A percentile compares a stretch with the other conserved stretches of the same genome.
Evolutionary conservation across 1,284 basidiomycete genomes (phyloP).

Genomic region (Schizophyllum amplum): DNA sequence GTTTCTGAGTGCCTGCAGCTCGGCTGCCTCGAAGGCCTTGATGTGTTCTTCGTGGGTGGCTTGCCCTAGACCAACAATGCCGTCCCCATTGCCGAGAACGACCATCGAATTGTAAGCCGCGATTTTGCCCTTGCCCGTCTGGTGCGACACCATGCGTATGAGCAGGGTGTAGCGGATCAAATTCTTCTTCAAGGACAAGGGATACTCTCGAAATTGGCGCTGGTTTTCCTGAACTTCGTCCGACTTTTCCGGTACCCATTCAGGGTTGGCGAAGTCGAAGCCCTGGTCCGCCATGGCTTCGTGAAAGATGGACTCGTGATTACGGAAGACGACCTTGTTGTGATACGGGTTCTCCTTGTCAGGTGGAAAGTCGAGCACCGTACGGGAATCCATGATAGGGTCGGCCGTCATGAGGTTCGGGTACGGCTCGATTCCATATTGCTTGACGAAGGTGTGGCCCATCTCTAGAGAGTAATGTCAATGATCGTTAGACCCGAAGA

Average conservation of each 20-base stretch:
- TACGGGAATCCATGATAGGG: slow-evolving; percentile 50
- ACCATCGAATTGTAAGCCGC: slow-evolving; percentile 60
- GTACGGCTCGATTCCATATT: slow-evolving; percentile 16
- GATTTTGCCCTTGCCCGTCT: slow-evolving; percentile 84
- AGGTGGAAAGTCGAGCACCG: slow-evolving; percentile 46
- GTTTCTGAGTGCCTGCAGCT: slow-evolving; percentile 67
- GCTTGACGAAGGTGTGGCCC: background rate
- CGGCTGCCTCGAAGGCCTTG: slow-evolving; percentile 28
- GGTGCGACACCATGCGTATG: slow-evolving; percentile 60
- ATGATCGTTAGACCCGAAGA: background rate
- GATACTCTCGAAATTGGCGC: background rate
- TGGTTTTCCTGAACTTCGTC: slow-evolving; percentile 12
- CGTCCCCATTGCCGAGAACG: slow-evolving; percentile 82
- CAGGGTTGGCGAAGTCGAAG: slow-evolving; percentile 19
- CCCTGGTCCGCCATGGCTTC: slow-evolving; percentile 23
- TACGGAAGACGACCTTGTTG: slow-evolving; percentile 55
- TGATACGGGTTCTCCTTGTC: slow-evolving; percentile 37
- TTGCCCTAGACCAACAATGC: slow-evolving; percentile 86
- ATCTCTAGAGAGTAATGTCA: background rate
- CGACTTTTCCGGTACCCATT: slow-evolving; percentile 19
- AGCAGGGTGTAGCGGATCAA: slow-evolving; percentile 27
- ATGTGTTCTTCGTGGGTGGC: slow-evolving; percentile 52
- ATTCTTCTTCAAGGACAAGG: slow-evolving; percentile 17
- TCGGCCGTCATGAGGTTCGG: slow-evolving; percentile 57
- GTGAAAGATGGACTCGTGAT: slow-evolving; percentile 46